Evolutionary conservation across 768 basidiomycete species (phyloP), one percentile per base, ranked within the genome.

Genomic region (Auriscalpium orientale): DNA sequence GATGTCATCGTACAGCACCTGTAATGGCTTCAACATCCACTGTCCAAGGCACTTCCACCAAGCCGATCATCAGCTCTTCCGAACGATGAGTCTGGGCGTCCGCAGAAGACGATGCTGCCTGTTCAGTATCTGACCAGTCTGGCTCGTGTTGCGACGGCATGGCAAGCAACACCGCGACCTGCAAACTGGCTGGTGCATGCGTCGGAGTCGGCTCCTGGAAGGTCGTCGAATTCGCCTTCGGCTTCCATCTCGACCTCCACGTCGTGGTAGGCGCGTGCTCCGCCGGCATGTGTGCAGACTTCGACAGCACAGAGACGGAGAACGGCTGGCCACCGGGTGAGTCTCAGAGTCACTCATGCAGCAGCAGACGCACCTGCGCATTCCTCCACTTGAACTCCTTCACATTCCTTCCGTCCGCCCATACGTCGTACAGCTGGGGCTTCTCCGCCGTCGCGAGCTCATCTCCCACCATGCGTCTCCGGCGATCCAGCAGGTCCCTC

Each of bases 341-440:
- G 34, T 16, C 45, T 11, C 1, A 8, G 2, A n/a, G 35, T 37
- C 20, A 11, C 28, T n/a, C n/a, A 12, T 11, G 8, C 43, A n/a
- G 7, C 8, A n/a, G 20, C 10, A 1, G 7, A 51, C 58, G 34
- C 47, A 60, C 61, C 50, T 49, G 28, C 4, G 53, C 38, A 8
- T 44, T 28, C 40, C 34, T 53, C 61, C 61, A 62, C 46, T 33
- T 54, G 22, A 46, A 8, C 0, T 34, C 40, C 3, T 47, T 51
- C 2, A 18, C 13, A 0, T 45, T 40, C 43, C 45, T 28, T 11
- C 35, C 34, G 8, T 44, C 54, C 20, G 40, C 53, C 59, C 59
- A 60, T 13, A 54, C 59, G 4, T 60, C 54, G 43, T 51, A 61
- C 37, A 62, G 48, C 51, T 51, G 34, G 1, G 61, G 61, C 40